Evolutionary conservation across 495 filamentous ascomycete species (phyloP).

Genomic region (Elaphomyces granulatus): DNA sequence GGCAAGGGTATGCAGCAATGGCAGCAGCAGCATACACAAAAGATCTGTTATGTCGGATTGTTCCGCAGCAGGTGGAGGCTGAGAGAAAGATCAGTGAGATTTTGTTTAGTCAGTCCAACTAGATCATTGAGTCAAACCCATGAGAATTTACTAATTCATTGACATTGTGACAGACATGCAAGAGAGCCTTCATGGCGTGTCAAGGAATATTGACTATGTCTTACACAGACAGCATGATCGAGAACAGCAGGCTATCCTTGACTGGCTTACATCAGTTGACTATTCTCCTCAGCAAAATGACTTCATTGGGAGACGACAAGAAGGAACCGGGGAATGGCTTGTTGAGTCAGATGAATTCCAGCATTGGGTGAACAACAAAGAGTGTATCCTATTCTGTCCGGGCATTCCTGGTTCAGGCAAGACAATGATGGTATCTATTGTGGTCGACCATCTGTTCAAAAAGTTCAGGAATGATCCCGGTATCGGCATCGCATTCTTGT

Average conservation of each 20-base stretch:
- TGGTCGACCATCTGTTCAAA: constrained; percentile 20
- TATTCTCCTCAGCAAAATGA: constrained; percentile 7
- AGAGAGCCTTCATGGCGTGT: no score
- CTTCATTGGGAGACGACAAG: constrained; percentile 11
- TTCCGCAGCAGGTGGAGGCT: neutral
- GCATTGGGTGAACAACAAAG: constrained; percentile 15
- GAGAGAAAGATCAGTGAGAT: neutral
- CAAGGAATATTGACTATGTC: neutral
- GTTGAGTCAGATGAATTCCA: constrained; percentile 19
- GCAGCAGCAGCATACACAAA: constrained; percentile 19
- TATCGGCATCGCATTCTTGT: constrained; percentile 22
- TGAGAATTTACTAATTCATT: no score
- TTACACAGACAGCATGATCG: constrained; percentile 3
- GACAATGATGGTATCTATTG: constrained; percentile 24
- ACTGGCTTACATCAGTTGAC: constrained; percentile 12
- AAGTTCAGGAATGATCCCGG: constrained; percentile 4
- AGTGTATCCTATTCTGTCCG: constrained; percentile 22
- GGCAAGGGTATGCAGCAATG: constrained; percentile 18
- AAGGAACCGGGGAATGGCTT: constrained; percentile 30
- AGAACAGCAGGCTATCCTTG: constrained; percentile 5
- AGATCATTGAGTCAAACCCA: no score
- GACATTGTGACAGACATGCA: no score
- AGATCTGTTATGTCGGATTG: constrained; percentile 10
- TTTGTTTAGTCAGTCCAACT: no score
- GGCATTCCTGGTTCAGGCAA: constrained; percentile 31